Evolutionary conservation across 2,329 filamentous ascomycete genomes (phyloP).

Genomic region (Diaporthe caulivora): DNA sequence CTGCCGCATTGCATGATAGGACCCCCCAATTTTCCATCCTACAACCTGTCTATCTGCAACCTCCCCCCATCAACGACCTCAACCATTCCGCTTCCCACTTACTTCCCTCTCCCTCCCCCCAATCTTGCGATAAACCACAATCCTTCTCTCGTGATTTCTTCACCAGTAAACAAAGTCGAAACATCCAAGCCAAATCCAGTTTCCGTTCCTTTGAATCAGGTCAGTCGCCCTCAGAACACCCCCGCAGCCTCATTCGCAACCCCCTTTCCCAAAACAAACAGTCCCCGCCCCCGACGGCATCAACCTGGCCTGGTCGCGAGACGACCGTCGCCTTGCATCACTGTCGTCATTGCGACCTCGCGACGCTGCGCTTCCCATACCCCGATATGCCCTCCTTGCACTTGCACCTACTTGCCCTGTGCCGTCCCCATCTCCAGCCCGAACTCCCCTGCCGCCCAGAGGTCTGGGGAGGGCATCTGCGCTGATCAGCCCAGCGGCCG

Average conservation of each 20-base stretch:
- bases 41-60: conserved; percentile 32
- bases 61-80: conserved; percentile 37
- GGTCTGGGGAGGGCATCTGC: neutral
- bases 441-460: neutral
- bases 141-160: conserved; percentile 36
- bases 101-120: conserved; percentile 34
- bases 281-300: conserved; percentile 34
- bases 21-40: conserved; percentile 38
- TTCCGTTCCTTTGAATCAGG: conserved; percentile 36
- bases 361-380: conserved; percentile 20
- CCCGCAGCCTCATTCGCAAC: conserved; percentile 5
- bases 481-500: conserved; percentile 29
- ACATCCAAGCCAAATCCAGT: conserved; percentile 9
- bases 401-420: conserved; percentile 12
- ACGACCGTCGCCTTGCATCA: conserved; percentile 33
- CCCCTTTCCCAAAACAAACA: conserved; percentile 35
- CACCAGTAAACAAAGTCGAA: conserved; percentile 25
- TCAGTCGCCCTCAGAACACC: conserved; percentile 33
- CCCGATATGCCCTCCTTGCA: conserved; percentile 24
- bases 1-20: conserved; percentile 36
- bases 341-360: conserved; percentile 38
- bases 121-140: conserved; percentile 39
- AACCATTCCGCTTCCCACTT: conserved; percentile 38
- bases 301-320: conserved; percentile 36
- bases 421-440: conserved; percentile 14